Evolutionary conservation across 75 land plant species (phyloP).

Genomic region (Picea sitchensis): DNA sequence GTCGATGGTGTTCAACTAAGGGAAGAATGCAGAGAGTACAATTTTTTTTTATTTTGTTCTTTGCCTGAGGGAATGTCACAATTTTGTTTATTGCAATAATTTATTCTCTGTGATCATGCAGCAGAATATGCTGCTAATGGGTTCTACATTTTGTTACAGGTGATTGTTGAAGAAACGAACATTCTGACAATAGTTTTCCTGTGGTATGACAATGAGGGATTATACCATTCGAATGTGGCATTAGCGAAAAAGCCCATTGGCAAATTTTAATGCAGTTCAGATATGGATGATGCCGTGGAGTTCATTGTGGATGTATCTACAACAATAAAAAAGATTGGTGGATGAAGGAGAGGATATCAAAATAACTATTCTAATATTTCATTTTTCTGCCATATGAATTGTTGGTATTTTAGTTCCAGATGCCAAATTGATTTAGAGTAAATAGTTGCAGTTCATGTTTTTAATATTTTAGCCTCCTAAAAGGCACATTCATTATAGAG

Average conservation of each 20-base stretch:
- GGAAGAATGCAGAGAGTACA: not conserved
- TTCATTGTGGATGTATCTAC: conserved; percentile 40
- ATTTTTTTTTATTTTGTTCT: not conserved
- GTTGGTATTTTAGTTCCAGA: too few species aligned
- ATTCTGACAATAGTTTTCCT: conserved; percentile 56
- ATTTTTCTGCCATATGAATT: too few species aligned
- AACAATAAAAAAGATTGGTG: too few species aligned
- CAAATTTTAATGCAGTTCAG: conserved; percentile 58
- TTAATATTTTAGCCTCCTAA: too few species aligned
- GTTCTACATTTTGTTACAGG: conserved; percentile 9
- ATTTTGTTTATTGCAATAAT: too few species aligned
- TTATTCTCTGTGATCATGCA: not conserved
- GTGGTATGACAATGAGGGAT: conserved; percentile 37
- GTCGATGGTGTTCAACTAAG: conserved; percentile 39
- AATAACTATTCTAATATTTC: too few species aligned
- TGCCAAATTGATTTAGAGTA: too few species aligned
- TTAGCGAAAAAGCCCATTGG: conserved; percentile 60
- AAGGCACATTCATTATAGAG: too few species aligned
- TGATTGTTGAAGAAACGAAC: conserved; percentile 66
- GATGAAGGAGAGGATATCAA: too few species aligned
- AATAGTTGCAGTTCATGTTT: too few species aligned
- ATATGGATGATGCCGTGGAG: conserved; percentile 54
- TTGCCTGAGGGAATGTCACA: too few species aligned
- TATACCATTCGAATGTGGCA: conserved; percentile 54
- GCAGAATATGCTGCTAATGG: not conserved